Evolutionary conservation across 78 protist genomes (phyloP), one percentile per base, ranked within the genome.

Genomic region (Pigoraptor vietnamica): DNA sequence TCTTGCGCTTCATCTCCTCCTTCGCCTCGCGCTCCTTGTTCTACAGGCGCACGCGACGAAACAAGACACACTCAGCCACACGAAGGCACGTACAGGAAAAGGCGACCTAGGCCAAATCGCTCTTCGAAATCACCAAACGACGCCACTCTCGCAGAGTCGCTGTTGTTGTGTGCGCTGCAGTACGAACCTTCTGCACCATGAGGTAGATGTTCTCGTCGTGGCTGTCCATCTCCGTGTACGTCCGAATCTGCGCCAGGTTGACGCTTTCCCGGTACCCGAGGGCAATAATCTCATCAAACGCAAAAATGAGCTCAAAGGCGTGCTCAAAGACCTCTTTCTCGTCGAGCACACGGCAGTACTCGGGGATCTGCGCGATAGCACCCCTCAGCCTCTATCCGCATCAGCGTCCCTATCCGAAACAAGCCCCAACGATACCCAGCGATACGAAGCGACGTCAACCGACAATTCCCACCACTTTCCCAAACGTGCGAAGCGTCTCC

Each of bases 201-300:
- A 92, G 92, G 91, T 33, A 89, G 19, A 95, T 84, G 89, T 94
- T 96, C 94, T 98, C 99, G 83, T 97, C 99, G 89, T 98, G 98
- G 33, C 93, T 40, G 81, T 97, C 96, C 98, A 97, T 97, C 37
- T 95, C 96, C 56, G 96, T 95, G 93, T 87, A 95, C 37, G 92
- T 92, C 32, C 94, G 95, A 79, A 98, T 93, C 89, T 96, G 96
- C 34, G 88, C 94, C 29, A 96, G 56, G 38, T 93, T 88, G 35
- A 94, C 96, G 79, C 94, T 93, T 56, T 96, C 97, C 87, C 96
- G 24, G 92, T 92, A 91, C 9, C 98, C 98, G 29, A 91, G 67
- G 29, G 96, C 34, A 23, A 96, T 90, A 0, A 98, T 96, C 95
- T 98, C 99, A 82, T 98, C 99, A 67, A 98, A 96, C 10, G 99